These are phyloP conservation scores for Triangularia verruculosa DNA, from an alignment of 2,329 filamentous ascomycete genomes.

Conservation along the genomic window DNA sequence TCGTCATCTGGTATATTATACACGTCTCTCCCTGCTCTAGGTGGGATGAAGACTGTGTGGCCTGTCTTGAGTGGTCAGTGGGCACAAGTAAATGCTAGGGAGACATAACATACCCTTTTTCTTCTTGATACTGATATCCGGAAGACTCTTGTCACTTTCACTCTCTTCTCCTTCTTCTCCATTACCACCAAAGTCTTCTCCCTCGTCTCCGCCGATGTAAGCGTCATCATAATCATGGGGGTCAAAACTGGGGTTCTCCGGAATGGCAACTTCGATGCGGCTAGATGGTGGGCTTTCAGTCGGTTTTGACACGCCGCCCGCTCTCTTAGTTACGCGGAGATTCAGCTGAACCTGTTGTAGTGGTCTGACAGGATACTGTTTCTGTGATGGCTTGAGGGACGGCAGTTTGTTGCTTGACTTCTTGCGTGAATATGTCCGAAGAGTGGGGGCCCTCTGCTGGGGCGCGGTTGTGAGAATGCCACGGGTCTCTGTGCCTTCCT, in stretches of 20 bases:
- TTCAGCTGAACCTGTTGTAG: not conserved
- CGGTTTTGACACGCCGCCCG: not conserved
- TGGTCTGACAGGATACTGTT: not conserved
- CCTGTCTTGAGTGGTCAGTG: not conserved
- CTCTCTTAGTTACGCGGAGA: not conserved
- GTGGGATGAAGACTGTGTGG: not conserved
- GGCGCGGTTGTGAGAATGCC: not conserved
- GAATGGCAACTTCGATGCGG: not conserved
- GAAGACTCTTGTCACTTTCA: not conserved
- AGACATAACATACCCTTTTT: not conserved
- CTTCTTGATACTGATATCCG: not conserved
- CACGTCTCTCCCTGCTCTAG: not conserved
- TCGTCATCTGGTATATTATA: not conserved
- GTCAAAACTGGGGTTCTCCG: not conserved
- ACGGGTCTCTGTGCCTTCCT: not conserved
- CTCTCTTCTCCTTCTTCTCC: not conserved
- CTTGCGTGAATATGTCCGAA: constrained; percentile 23
- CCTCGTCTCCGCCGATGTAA: not conserved
- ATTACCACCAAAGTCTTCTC: not conserved
- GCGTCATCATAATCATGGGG: not conserved
- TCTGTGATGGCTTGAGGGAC: constrained; percentile 10
- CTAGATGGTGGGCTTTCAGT: not conserved
- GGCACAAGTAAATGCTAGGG: not conserved
- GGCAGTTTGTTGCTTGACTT: constrained; percentile 1
- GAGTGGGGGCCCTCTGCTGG: not conserved